Conservation (phyloP, 148 eudicot species). For the Rhododendron molle region DNA sequence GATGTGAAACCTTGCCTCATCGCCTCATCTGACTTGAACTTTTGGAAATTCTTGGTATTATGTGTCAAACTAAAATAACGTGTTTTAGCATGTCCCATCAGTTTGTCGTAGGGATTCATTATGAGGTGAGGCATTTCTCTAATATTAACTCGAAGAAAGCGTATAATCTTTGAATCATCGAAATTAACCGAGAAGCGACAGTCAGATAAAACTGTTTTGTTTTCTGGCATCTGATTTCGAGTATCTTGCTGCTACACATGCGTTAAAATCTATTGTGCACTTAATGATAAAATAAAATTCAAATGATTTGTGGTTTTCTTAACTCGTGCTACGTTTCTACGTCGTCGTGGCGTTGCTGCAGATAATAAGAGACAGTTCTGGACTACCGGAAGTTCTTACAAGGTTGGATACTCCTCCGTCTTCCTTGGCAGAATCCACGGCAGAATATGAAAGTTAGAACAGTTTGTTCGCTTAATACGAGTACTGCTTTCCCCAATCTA, state of each 20-base stretch:
- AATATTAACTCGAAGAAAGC: not conserved
- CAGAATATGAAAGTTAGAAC: slow-evolving; percentile 62
- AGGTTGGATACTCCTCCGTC: slow-evolving; percentile 48
- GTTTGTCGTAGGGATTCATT: not conserved
- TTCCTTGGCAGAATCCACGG: slow-evolving; percentile 27
- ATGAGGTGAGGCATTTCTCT: not conserved
- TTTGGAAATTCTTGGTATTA: not conserved
- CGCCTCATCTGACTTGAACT: not conserved
- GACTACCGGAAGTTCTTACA: slow-evolving; percentile 74
- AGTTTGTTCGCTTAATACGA: not conserved
- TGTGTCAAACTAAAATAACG: not conserved
- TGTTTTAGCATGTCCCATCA: not conserved
- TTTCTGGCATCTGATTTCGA: not conserved
- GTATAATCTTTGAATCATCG: not conserved
- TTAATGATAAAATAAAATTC: not conserved
- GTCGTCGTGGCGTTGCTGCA: slow-evolving; percentile 25
- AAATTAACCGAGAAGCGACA: not conserved
- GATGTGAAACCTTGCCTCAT: not conserved
- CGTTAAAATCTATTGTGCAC: not conserved
- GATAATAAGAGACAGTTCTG: slow-evolving; percentile 71
- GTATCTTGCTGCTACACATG: not conserved
- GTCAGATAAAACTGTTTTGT: not conserved
- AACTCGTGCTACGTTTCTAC: not conserved
- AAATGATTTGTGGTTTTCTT: not conserved
- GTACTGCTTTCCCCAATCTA: not conserved